Conservation (phyloP, 176 grass and related monocot species). For the Hordeum marinum region DNA sequence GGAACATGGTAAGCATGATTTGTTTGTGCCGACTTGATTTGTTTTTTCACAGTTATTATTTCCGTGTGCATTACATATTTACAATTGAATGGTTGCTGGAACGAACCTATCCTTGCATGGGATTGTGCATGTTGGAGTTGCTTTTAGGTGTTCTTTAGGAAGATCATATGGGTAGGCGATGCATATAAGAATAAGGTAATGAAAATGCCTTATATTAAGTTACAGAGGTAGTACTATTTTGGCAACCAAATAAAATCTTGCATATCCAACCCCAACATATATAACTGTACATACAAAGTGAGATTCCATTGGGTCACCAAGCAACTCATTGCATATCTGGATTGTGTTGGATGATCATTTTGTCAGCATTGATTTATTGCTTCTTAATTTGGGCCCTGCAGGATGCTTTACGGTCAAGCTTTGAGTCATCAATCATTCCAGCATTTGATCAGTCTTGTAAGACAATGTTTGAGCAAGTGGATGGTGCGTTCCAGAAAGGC, state of each 20-base stretch:
- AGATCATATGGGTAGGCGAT: background rate
- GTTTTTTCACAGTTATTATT: background rate
- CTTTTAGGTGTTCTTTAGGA: background rate
- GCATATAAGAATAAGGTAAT: conserved; percentile 1
- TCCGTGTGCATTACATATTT: background rate
- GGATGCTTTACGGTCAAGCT: conserved; percentile 69
- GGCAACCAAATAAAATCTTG: background rate
- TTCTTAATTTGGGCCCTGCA: conserved; percentile 32
- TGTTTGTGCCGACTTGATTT: background rate
- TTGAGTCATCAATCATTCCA: conserved; percentile 79
- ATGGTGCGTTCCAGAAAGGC: conserved; percentile 82
- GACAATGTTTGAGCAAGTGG: conserved; percentile 83
- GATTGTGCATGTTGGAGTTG: background rate
- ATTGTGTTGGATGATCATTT: background rate
- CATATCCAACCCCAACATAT: background rate
- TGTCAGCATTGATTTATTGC: background rate
- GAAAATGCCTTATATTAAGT: background rate
- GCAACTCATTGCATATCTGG: background rate
- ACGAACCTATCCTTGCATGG: conserved; percentile 1
- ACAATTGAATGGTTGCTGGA: background rate
- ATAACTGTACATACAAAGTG: background rate
- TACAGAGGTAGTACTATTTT: background rate
- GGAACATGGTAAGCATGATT: background rate
- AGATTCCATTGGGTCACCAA: background rate
- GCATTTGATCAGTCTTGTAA: conserved; percentile 92